phyloP scores from a whole-genome alignment of 2,329 filamentous ascomycete genomes.

The Trichoderma breve region DNA sequence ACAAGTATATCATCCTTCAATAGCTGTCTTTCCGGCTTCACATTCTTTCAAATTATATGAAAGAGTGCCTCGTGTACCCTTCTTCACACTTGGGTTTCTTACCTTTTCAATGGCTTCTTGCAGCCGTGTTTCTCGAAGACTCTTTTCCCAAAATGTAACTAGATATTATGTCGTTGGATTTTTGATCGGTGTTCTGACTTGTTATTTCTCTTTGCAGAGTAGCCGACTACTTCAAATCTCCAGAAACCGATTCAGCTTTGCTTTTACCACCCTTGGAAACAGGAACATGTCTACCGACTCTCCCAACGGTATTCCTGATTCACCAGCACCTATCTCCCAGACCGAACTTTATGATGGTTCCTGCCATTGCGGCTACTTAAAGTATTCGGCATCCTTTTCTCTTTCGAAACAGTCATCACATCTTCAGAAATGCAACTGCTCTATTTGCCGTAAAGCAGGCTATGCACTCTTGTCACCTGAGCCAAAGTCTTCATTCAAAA shows the following conservation, averaged over 20 bases:
- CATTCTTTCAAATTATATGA: neutral
- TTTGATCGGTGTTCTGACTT: neutral
- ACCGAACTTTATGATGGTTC: neutral
- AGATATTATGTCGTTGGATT: neutral
- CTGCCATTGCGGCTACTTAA: neutral
- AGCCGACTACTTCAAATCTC: neutral
- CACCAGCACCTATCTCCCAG: neutral
- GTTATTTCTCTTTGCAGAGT: neutral
- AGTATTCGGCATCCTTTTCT: neutral
- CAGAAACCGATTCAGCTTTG: neutral
- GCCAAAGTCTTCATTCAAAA: neutral
- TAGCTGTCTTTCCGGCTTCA: neutral
- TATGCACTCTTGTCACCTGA: neutral
- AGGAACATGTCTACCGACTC: neutral
- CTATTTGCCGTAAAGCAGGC: neutral
- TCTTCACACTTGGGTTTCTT: neutral
- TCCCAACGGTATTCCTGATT: neutral
- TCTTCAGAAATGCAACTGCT: neutral
- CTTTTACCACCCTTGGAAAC: neutral
- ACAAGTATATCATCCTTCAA: neutral
- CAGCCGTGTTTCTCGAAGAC: neutral
- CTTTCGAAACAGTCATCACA: neutral
- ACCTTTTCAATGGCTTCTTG: neutral
- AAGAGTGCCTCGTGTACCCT: neutral
- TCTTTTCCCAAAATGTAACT: neutral